These are phyloP conservation scores for Calonectria naviculata DNA, from an alignment of 2,329 filamentous ascomycete genomes.

Conservation along the genomic window DNA sequence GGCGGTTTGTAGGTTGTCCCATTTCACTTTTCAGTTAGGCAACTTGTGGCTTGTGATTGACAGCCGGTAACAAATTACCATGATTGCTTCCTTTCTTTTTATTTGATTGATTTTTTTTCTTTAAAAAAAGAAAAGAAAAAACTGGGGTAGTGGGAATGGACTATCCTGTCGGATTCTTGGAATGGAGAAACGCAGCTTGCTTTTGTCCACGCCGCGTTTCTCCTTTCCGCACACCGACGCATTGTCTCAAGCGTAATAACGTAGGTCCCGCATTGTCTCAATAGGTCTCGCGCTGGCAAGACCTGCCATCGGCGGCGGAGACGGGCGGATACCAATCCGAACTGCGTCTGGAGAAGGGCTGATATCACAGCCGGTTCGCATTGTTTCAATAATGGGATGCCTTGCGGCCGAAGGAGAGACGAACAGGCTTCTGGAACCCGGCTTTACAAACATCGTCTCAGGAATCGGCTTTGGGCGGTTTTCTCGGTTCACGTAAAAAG, in stretches of 20 bases:
- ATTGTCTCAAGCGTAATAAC: slow-evolving; percentile 28
- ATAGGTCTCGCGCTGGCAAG: slow-evolving; percentile 14
- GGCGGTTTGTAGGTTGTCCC: slow-evolving; percentile 26
- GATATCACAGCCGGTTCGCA: slow-evolving; percentile 3
- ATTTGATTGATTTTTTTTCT: too few relatives aligned
- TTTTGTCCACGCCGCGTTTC: slow-evolving; percentile 18
- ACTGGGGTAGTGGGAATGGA: slow-evolving; percentile 9
- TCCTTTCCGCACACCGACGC: slow-evolving; percentile 5
- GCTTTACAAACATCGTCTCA: slow-evolving; percentile 6
- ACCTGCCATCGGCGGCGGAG: slow-evolving; percentile 30
- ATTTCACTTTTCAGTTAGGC: slow-evolving; percentile 14
- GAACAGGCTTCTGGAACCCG: slow-evolving; percentile 6
- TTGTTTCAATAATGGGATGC: background rate
- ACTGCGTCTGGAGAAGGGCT: background rate
- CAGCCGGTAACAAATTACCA: slow-evolving; percentile 8
- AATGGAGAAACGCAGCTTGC: slow-evolving; percentile 6
- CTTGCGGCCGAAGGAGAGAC: background rate
- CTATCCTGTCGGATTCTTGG: slow-evolving; percentile 6
- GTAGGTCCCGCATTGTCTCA: slow-evolving; percentile 30
- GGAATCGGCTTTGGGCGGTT: slow-evolving; percentile 6
- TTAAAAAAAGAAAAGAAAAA: slow-evolving; percentile 18
- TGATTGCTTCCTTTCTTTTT: background rate
- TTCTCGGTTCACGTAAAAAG: slow-evolving; percentile 14
- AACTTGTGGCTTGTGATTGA: slow-evolving; percentile 13
- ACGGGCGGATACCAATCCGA: slow-evolving; percentile 11